Base-by-base conservation (phyloP, 495 filamentous ascomycete species). In the Penicillium atrosanguineum region DNA sequence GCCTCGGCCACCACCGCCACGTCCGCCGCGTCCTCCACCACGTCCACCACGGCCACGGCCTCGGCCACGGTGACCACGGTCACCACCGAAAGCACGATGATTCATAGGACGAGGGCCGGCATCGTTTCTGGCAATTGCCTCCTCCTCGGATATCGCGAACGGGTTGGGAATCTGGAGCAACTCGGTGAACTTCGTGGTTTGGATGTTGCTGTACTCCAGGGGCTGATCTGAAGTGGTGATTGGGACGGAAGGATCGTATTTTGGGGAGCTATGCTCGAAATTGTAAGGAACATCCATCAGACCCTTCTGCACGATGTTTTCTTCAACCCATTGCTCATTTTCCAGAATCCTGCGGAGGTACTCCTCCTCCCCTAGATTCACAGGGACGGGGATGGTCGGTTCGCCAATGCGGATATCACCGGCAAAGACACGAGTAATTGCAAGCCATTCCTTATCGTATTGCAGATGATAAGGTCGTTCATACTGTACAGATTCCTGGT, bases 361-460 rank as follows among this genome's bases (percentile, higher is more conserved):
- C 19, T 71, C 61, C 1, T 68, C 75, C 54, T 90, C 85, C 16
- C 88, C 87, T n/a, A 77, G 69, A 52, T 90, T 70, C 0, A 65
- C 59, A 0, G 87, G 73, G 0, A 72, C 56, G 8, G 57, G 60
- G 1, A 78, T 76, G 11, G 52, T 63, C 4, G 71, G 74, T 56
- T 88, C 73, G 25, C 86, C 87, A 31, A 91, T 70, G 6, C 67
- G 61, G 3, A 90, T 72, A 31, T 82, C 73, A 0, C 75, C 53
- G 23, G 86, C 83, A 61, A 96, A 92, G 2, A 85, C 85, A 14
- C 92, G 90, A 2, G 86, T 89, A 57, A 98, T 96, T 7, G 94
- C 87, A 4, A 97, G 83, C 92, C 92, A 98, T 73, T 98, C 94
- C 26, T 85, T 83, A 67, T 98, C 94, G 67, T 97, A 97, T 29